phyloP scores from a whole-genome alignment of 2,329 filamentous ascomycete genomes.

The Ambrosiella beaveri region DNA sequence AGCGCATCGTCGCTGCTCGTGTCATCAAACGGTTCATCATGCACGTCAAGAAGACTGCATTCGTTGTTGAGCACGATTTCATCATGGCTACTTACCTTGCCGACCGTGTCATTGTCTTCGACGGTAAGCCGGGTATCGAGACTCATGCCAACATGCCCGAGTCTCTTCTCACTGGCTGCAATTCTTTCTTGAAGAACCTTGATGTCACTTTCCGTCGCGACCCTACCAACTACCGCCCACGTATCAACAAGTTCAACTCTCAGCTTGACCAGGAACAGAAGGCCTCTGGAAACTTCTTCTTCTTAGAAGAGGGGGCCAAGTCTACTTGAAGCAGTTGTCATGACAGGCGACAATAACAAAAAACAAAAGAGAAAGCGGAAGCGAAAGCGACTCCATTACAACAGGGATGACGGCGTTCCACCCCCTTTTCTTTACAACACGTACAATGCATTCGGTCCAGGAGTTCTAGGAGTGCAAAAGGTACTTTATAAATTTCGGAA shows the following conservation, averaged over 20 bases:
- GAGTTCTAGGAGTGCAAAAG: slow-evolving; percentile 38
- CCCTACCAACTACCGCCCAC: slow-evolving; percentile 84
- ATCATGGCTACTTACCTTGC: slow-evolving; percentile 72
- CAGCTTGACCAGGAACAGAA: slow-evolving; percentile 99
- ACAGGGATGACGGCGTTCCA: slow-evolving; percentile 20
- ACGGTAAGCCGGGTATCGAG: slow-evolving; percentile 77
- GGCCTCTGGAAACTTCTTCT: slow-evolving; percentile 86
- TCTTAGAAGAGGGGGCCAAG: slow-evolving; percentile 61
- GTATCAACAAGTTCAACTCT: slow-evolving; percentile 94
- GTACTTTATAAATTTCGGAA: slow-evolving; percentile 16
- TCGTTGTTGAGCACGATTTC: slow-evolving; percentile 99
- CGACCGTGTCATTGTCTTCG: slow-evolving; percentile 96
- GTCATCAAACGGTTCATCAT: slow-evolving; percentile 99
- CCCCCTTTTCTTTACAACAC: slow-evolving; percentile 13
- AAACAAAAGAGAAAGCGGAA: not conserved
- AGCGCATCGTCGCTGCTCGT: slow-evolving; percentile 90
- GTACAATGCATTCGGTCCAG: slow-evolving; percentile 24
- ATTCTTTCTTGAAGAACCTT: slow-evolving; percentile 87
- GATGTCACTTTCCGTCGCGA: slow-evolving; percentile 98
- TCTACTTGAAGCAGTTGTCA: slow-evolving; percentile 33
- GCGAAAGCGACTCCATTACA: slow-evolving; percentile 21
- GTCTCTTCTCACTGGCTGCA: slow-evolving; percentile 87
- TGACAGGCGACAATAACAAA: not conserved
- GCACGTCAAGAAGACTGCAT: slow-evolving; percentile 99
- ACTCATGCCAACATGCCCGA: slow-evolving; percentile 80